Evolutionary conservation across 192 early-diverging fungal genomes (phyloP), one percentile per base, ranked within the genome.

Genomic region (Linnemannia zychae): DNA sequence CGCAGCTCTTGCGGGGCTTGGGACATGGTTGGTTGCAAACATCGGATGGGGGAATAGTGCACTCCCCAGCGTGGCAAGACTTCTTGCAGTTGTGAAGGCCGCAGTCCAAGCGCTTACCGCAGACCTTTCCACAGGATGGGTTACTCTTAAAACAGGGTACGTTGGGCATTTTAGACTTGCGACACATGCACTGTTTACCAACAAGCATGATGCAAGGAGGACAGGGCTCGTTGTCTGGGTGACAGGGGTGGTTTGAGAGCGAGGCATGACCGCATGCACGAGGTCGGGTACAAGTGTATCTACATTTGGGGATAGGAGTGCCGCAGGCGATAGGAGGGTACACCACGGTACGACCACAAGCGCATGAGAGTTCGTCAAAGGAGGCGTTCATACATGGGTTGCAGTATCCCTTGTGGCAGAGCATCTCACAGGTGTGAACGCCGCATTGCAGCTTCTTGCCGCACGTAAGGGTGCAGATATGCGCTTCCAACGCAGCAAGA

Each of bases 201-300:
- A 96, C 95, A 50, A 99, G 93, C 52, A 95, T 90, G 20, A 97
- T 89, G 87, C 98, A 99, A 31, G 97, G 97, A 15, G 98, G 97
- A 50, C 98, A 99, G 3, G 96, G 90, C 67, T 93, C 94, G n/a
- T 86, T 87, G 75, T 96, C 96, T 2, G 92, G 89, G 84, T 99
- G 98, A 87, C 98, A 99, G 66, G 92, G 88, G 76, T 99, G 98
- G 46, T 84, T 77, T 16, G 91, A 91, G 72, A 93, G 81, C 22
- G 91, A 90, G 12, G 90, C 74, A 81, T 99, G 98, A 6, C 96
- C 97, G 87, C 98, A 99, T 5, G 90, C 76, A 31, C 91, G 90
- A 4, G 82, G 71, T 22, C 97, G 92, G 34, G 75, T 88, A 87
- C 97, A 99, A 9, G 94, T 89, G 71, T 93, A 87, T 57, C 87